Conservation (phyloP, 306 rosid species). For the Acmispon strigosus region DNA sequence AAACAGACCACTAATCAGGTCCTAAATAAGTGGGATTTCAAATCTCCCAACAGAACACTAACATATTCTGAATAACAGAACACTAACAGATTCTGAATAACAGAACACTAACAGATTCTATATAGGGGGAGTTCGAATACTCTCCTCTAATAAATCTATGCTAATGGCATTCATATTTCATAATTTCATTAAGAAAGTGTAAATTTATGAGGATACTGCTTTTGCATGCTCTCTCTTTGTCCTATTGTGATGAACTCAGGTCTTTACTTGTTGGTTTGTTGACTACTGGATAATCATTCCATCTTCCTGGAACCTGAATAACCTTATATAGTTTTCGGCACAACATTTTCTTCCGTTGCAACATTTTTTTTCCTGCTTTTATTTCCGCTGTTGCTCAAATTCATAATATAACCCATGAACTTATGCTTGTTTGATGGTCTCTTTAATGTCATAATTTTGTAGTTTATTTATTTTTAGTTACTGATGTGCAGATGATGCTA, state of each 20-base stretch:
- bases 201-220: neutral
- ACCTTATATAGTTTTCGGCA: neutral
- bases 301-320: conserved; percentile 3
- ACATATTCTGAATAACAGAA: too few relatives aligned
- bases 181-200: neutral
- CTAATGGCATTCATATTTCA: neutral
- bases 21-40: too few relatives aligned
- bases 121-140: too few relatives aligned
- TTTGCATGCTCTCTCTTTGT: conserved; percentile 8
- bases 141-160: too few relatives aligned
- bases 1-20: too few relatives aligned
- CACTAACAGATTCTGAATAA: too few relatives aligned
- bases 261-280: conserved; percentile 1
- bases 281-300: neutral
- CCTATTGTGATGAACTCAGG: neutral
- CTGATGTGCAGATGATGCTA: conserved; percentile 50
- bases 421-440: conserved; percentile 2
- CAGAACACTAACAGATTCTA: too few relatives aligned
- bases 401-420: neutral
- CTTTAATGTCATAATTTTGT: neutral
- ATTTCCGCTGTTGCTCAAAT: conserved; percentile 8
- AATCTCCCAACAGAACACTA: too few relatives aligned
- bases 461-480: conserved; percentile 5
- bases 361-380: neutral
- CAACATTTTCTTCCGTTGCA: neutral